Evolutionary conservation across 2,329 filamentous ascomycete genomes (phyloP), one percentile per base, ranked within the genome.

Genomic region (Stemphylium beticola): DNA sequence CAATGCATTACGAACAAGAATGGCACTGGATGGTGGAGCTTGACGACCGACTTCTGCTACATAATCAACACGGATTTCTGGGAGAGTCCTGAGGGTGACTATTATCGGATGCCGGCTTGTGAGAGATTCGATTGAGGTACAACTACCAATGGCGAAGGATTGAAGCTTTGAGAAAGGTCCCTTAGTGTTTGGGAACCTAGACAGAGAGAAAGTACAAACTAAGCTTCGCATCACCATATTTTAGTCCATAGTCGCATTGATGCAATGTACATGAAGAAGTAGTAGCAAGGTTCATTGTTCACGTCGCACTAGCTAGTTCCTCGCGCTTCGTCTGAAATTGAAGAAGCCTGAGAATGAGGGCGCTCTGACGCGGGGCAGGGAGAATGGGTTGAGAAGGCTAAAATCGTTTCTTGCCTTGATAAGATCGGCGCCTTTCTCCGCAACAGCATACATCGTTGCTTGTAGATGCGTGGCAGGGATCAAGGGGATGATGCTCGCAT

Each of bases 41-140:
- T 67, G 52, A 71, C 68, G 22, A 71, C 61, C 2, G 69, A 73
- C 49, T 71, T 69, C 32, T 71, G 69, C 41, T 73, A 69, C 53
- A 53, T 69, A 14, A 63, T 61, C 22, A 62, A 62, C 32, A 45
- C 56, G 26, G 69, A 71, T 39, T 64, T 70, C 29, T 71, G 68
- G 67, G 24, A 72, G 46, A 57, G 47, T 53, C 63, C 63, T 0
- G 58, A 61, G 32, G 61, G 62, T 6, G 66, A 71, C 20, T 62
- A 58, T 36, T 68, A 68, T 50, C 57, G 62, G 8, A 65, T 61
- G 50, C 67, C 67, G 9, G 32, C 51, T n/a, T 68, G 67, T 38
- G 48, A 59, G 12, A 50, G 55, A 14, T 69, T 69, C 37, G 31
- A 42, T 12, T 55, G 56, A 8, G 55, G 55, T 17, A 32, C 17